phyloP scores from a whole-genome alignment of 352 stramenopile genomes.

The Pythium volutum region DNA sequence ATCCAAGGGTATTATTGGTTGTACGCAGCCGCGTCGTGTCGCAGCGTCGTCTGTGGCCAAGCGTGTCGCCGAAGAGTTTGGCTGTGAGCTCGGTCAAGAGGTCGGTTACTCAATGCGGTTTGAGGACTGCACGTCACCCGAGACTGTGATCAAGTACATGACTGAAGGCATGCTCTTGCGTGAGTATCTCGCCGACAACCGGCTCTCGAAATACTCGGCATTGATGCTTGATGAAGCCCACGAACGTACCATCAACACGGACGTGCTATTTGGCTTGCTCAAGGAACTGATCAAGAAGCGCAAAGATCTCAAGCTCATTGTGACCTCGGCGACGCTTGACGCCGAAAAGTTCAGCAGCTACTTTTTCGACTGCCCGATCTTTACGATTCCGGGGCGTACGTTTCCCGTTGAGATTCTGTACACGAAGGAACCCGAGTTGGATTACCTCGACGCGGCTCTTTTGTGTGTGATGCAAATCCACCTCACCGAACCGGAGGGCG shows the following conservation, averaged over 20 bases:
- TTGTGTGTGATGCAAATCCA: constrained; percentile 99
- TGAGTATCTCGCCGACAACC: constrained; percentile 97
- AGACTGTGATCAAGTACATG: constrained; percentile 99
- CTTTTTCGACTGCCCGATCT: constrained; percentile 98
- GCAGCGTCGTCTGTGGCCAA: constrained; percentile 97
- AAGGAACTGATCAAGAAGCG: constrained; percentile 86
- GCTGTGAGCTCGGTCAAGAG: constrained; percentile 90
- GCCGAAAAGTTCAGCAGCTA: constrained; percentile 98
- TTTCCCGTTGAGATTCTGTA: constrained; percentile 99
- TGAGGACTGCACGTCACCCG: constrained; percentile 75
- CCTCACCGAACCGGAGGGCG: constrained; percentile 95
- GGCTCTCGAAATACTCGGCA: constrained; percentile 93
- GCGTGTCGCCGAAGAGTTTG: constrained; percentile 97
- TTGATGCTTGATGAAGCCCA: constrained; percentile 99
- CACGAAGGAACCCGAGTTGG: constrained; percentile 97
- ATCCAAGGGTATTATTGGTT: constrained; percentile 96
- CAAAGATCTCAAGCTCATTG: constrained; percentile 89
- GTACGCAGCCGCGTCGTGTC: constrained; percentile 97
- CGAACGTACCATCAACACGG: constrained; percentile 97
- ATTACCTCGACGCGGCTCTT: constrained; percentile 98
- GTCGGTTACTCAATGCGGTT: constrained; percentile 93
- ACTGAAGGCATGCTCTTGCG: constrained; percentile 99
- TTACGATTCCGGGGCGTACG: constrained; percentile 97
- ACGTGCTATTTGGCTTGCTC: constrained; percentile 97
- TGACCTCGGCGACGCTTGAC: constrained; percentile 95